Evolutionary conservation across 2,329 filamentous ascomycete genomes (phyloP), one percentile per base, ranked within the genome.

Genomic region (Plenodomus tracheiphilus): DNA sequence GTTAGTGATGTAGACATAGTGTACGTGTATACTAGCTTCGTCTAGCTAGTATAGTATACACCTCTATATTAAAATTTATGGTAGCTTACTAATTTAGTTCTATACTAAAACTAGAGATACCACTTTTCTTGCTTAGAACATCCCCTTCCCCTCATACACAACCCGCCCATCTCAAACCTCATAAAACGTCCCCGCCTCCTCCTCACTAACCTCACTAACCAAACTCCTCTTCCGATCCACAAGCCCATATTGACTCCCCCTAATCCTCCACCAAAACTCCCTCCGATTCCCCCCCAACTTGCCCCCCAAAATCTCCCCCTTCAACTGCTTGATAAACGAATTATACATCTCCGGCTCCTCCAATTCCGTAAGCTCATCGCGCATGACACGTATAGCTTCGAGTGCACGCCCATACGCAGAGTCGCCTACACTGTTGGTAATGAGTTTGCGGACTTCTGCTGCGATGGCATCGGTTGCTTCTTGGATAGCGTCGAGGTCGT

Each of bases 341-440:
- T 97, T 97, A 72, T 89, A 99, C 21, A 89, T 62, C 0, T 70
- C 80, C 0, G 90, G 87, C 68, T 89, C 85, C 66, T 97, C 92
- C 22, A 90, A 78, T 5, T 85, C 84, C 5, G 86, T 79, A 56
- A 95, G 78, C 69, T 91, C 86, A 17, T 91, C 85, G 9, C 92
- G 82, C 81, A 97, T 85, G 1, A 88, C 86, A 1, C 85, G 81
- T 16, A 97, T 75, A 28, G 85, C 85, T 71, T 96, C 93, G 9
- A 89, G 74, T 1, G 87, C 90, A 17, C 85, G 83, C 9, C 82
- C 82, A 63, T 97, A 96, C 45, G 85, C 85, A 43, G 79, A 79
- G 56, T 92, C 87, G 1, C 89, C 91, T 11, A 93, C 83, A 58
- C 88, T 93, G 57, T 86, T 80, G 17, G 75, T 81, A 51, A 97